A percentile compares a stretch with the other conserved stretches of the same genome.
phyloP scores from a whole-genome alignment of 495 filamentous ascomycete species.

The Penicillium maclennaniae region DNA sequence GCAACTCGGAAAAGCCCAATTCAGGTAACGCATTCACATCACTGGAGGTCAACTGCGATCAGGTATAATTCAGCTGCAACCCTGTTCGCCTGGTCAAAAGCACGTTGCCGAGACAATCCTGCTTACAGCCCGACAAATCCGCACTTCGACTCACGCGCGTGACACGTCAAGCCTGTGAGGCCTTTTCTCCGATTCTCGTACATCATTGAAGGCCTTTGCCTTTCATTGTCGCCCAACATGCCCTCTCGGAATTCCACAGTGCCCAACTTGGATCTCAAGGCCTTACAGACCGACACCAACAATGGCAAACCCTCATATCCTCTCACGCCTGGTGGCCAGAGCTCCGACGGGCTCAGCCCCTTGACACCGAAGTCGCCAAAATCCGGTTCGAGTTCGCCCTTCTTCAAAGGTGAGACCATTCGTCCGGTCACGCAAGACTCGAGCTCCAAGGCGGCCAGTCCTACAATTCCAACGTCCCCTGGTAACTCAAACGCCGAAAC shows the following conservation, averaged over 20 bases:
- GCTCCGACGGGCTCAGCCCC: slow-evolving; percentile 40
- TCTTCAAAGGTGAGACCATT: slow-evolving; percentile 42
- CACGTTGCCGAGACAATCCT: slow-evolving; percentile 6
- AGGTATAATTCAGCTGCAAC: slow-evolving; percentile 13
- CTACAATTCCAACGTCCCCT: slow-evolving; percentile 33
- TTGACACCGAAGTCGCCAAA: slow-evolving; percentile 44
- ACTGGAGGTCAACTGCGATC: slow-evolving; percentile 8
- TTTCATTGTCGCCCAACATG: slow-evolving; percentile 34
- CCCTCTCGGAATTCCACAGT: slow-evolving; percentile 39
- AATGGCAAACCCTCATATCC: slow-evolving; percentile 32
- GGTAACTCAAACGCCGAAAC: slow-evolving; percentile 24
- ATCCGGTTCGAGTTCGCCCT: slow-evolving; percentile 39
- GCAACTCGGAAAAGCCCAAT: background rate
- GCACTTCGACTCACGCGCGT: background rate
- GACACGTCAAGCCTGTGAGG: slow-evolving; percentile 2
- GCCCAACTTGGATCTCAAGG: slow-evolving; percentile 44
- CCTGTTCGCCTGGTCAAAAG: slow-evolving; percentile 7
- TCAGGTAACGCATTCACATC: slow-evolving; percentile 7
- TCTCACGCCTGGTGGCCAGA: slow-evolving; percentile 36
- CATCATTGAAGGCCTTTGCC: slow-evolving; percentile 7
- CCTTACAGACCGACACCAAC: slow-evolving; percentile 30
- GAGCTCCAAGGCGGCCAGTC: slow-evolving; percentile 30
- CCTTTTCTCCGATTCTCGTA: background rate
- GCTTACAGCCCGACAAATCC: slow-evolving; percentile 3
- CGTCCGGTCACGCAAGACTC: slow-evolving; percentile 44